These are phyloP conservation scores for Teratosphaeria destructans DNA, from an alignment of 2,329 filamentous ascomycete genomes.

Conservation along the genomic window DNA sequence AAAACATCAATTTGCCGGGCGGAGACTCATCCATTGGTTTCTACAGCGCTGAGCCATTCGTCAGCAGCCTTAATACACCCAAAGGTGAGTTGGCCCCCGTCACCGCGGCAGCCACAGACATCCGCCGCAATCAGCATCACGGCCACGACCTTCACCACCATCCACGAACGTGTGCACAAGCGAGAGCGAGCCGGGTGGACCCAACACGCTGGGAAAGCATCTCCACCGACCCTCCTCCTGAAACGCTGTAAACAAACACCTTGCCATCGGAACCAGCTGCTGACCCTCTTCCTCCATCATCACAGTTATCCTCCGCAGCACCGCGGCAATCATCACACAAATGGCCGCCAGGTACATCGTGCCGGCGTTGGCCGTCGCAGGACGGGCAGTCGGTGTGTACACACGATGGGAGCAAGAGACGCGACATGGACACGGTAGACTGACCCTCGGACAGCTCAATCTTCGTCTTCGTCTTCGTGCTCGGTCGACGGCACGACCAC, in stretches of 20 bases:
- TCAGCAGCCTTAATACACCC: conserved; percentile 9
- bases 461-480: conserved; percentile 5
- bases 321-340: conserved; percentile 7
- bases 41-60: conserved; percentile 1
- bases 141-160: background rate
- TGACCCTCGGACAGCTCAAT: conserved; percentile 12
- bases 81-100: conserved; percentile 4
- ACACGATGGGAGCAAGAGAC: background rate
- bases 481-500: conserved; percentile 38
- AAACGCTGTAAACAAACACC: background rate
- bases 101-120: background rate
- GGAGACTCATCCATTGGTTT: conserved; percentile 4
- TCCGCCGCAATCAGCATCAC: background rate
- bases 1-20: conserved; percentile 5
- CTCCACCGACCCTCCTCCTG: background rate
- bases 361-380: conserved; percentile 44
- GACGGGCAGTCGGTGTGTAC: conserved; percentile 41
- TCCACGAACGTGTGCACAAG: background rate
- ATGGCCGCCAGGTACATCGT: conserved; percentile 49
- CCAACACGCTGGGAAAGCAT: background rate
- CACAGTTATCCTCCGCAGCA: conserved; percentile 4
- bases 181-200: background rate
- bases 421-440: background rate
- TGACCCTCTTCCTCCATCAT: background rate
- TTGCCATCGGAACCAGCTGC: background rate